Conservation (phyloP, 129 eudicot genomes). For the Saussurea involucrata region DNA sequence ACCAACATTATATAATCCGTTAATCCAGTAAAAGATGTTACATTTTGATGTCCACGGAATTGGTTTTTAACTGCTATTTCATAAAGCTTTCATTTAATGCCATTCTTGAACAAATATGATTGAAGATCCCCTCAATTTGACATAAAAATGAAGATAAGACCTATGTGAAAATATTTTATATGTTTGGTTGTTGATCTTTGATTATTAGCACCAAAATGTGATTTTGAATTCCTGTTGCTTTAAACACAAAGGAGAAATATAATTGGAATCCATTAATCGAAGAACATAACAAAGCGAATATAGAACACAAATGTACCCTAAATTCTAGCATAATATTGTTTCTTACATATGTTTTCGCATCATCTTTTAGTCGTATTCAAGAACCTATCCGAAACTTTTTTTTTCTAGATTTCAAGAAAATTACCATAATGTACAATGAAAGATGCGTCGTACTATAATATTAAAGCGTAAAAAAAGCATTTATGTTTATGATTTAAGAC, state of each 20-base stretch:
- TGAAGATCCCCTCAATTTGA: not conserved
- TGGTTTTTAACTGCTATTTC: not conserved
- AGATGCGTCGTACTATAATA: not conserved
- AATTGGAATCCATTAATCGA: too few species aligned
- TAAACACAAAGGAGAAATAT: not conserved
- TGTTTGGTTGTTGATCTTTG: not conserved
- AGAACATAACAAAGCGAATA: not conserved
- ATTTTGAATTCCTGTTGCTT: not conserved
- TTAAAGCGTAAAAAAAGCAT: not conserved
- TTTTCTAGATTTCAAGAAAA: not conserved
- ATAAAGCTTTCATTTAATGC: not conserved
- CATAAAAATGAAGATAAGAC: too few species aligned
- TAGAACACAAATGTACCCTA: not conserved
- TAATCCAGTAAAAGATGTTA: not conserved
- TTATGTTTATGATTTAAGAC: not conserved
- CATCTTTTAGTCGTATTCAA: not conserved
- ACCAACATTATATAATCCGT: not conserved
- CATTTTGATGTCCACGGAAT: not conserved
- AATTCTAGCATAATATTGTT: not conserved
- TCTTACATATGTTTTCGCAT: not conserved
- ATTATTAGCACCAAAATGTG: not conserved
- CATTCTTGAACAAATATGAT: not conserved
- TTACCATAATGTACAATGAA: not conserved
- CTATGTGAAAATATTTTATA: too few species aligned
- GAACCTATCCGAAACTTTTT: constrained; percentile 1